Evolutionary conservation across 805 yeast genomes (phyloP).

Genomic region (Torulaspora maleeae): DNA sequence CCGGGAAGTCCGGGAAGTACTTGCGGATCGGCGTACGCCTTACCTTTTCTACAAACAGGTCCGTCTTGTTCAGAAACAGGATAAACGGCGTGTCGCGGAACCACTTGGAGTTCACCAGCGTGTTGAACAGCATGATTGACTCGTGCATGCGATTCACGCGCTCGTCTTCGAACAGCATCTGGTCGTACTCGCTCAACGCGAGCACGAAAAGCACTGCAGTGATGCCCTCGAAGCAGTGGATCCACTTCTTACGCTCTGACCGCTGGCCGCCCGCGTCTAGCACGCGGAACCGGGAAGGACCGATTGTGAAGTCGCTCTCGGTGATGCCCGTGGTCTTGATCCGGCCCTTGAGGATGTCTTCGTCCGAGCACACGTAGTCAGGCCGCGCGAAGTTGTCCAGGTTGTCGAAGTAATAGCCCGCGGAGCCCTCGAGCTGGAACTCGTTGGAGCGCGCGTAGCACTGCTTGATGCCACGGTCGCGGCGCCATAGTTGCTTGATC

Average conservation of each 20-base stretch:
- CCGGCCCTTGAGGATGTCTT: slow-evolving; percentile 83
- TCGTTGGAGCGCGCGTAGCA: slow-evolving; percentile 61
- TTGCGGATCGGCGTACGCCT: slow-evolving; percentile 57
- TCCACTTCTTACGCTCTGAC: slow-evolving; percentile 88
- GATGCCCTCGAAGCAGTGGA: slow-evolving; percentile 87
- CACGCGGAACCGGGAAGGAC: slow-evolving; percentile 63
- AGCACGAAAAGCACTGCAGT: slow-evolving; percentile 83
- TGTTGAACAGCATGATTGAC: slow-evolving; percentile 75
- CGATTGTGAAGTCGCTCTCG: slow-evolving; percentile 72
- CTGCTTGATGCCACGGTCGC: slow-evolving; percentile 60
- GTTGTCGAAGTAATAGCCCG: slow-evolving; percentile 73
- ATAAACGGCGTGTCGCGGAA: slow-evolving; percentile 83
- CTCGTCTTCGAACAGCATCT: slow-evolving; percentile 83
- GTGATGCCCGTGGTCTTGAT: slow-evolving; percentile 95
- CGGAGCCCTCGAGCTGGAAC: slow-evolving; percentile 82
- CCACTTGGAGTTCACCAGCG: slow-evolving; percentile 81
- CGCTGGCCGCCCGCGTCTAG: slow-evolving; percentile 97
- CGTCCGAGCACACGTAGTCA: slow-evolving; percentile 65
- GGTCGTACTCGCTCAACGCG: slow-evolving; percentile 91
- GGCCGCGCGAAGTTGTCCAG: slow-evolving; percentile 60
- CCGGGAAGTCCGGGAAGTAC: slow-evolving; percentile 75
- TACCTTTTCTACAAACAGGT: slow-evolving; percentile 70
- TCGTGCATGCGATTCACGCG: slow-evolving; percentile 88
- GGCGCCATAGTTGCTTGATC: slow-evolving; percentile 60
- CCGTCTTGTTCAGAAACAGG: slow-evolving; percentile 83